Base-by-base conservation (phyloP, 164 flowering plant genomes). In the Magnolia changhungtana region DNA sequence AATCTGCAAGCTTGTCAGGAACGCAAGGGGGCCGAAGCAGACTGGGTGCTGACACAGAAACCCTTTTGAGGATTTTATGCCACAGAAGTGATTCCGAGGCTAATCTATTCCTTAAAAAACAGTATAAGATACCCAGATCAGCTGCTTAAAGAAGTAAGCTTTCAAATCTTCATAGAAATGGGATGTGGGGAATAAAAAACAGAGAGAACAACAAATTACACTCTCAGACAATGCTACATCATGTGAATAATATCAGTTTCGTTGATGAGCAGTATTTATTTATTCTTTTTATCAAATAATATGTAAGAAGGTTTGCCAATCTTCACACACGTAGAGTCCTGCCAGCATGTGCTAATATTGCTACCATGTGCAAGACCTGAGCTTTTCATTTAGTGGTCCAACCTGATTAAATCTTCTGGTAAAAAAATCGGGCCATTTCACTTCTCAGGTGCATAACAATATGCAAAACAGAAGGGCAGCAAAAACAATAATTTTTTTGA, bases 11-110 rank as follows among this genome's bases (percentile, higher is more conserved):
- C 77, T 23, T 31, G 51, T 20, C 77, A 69, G 92, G 85, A 72
- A 70, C 81, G 84, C 91, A 89, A 72, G 91, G 95, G 37, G 82
- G 84, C 50, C 74, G 83, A 85, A 84, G 92, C 84, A 90, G 78
- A 82, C 73, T 91, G 66, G 97, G 97, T 24, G 88, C 89, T 9
- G 97, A 94, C 81, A 74, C 87, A 2, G 85, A 90, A 69, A 92
- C 96, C 13, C 82, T 96, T 3, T 50, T 96, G 76, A 88, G 99
- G 82, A 84, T 96, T 69, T 77, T 96, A 63, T 94, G 98, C 81
- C 99, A 96, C 81, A 81, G 99, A 80, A 79, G 87, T 72, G 99
- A 94, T 80, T 85, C 96, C 20, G 99, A 96, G 82, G 98, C 98
- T 64, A 91, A 94, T 64, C 97, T 88, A 55, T 96, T 92, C 80